Percentiles rank a stretch among this genome's conserved stretches.
phyloP scores from a whole-genome alignment of 1,284 basidiomycete genomes.

The Leccinum subrobustum region DNA sequence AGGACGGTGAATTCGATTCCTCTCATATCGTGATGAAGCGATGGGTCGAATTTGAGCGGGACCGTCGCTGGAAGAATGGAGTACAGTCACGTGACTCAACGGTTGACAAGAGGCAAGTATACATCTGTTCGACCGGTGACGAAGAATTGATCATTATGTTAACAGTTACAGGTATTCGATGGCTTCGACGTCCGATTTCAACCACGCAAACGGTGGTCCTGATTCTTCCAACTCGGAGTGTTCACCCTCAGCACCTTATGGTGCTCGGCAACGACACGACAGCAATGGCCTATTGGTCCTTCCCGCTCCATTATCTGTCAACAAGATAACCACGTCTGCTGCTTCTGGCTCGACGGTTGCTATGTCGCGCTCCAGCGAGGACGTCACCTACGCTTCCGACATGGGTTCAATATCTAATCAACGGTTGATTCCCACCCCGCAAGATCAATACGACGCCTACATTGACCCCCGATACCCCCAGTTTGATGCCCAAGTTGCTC shows the following conservation, averaged over 20 bases:
- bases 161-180: constrained; percentile 68
- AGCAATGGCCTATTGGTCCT: constrained; percentile 68
- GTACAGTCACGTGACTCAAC: constrained; percentile 81
- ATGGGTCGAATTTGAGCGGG: constrained; percentile 98
- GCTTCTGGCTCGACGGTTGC: constrained; percentile 55
- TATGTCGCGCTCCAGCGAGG: constrained; percentile 64
- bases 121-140: constrained; percentile 7
- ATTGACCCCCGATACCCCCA: constrained; percentile 29
- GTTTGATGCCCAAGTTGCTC: constrained; percentile 45
- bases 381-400: constrained; percentile 50
- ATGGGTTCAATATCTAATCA: constrained; percentile 57
- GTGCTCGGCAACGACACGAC: constrained; percentile 57
- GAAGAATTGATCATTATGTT: constrained; percentile 21
- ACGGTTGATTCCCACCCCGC: constrained; percentile 54
- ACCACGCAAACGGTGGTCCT: constrained; percentile 47
- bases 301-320: constrained; percentile 64
- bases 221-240: constrained; percentile 69
- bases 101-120: constrained; percentile 65
- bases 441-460: constrained; percentile 46
- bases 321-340: constrained; percentile 42
- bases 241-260: constrained; percentile 37
- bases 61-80: constrained; percentile 89
- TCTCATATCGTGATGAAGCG: constrained; percentile 98
- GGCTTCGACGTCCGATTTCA: constrained; percentile 73
- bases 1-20: constrained; percentile 96